Percentiles rank a stretch among this genome's conserved stretches.
Conservation (phyloP, 108 stramenopile genomes). For the Nitzschia sp. region DNA sequence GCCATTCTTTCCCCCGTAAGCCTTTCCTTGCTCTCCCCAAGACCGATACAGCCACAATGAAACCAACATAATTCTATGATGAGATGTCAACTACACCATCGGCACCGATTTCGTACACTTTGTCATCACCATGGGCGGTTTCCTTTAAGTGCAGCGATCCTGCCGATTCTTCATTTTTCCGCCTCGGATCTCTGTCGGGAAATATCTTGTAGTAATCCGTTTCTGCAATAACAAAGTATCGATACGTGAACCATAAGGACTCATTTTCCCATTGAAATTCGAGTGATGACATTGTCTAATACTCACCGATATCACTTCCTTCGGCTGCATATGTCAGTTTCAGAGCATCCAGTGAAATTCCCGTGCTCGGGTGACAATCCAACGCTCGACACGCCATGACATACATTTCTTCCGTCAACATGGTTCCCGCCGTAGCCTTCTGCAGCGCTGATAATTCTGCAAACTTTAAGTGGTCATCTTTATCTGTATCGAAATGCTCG, state of each 20-base stretch:
- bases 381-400: constrained; percentile 44
- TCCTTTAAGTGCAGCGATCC: background rate
- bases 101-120: constrained; percentile 28
- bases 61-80: background rate
- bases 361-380: constrained; percentile 43
- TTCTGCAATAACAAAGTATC: constrained; percentile 15
- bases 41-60: no score
- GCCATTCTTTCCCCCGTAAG: no score
- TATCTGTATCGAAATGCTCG: constrained; percentile 49
- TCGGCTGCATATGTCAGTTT: constrained; percentile 53
- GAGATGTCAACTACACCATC: constrained; percentile 32
- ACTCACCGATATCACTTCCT: constrained; percentile 38
- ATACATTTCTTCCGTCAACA: constrained; percentile 46
- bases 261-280: no score
- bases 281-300: no score
- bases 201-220: constrained; percentile 49
- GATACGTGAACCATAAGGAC: no score
- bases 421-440: constrained; percentile 32
- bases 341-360: constrained; percentile 44
- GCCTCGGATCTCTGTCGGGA: constrained; percentile 3
- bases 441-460: constrained; percentile 44
- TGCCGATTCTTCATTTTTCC: constrained; percentile 3
- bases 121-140: constrained; percentile 10
- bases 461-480: constrained; percentile 49
- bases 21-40: no score